Base-by-base conservation (phyloP, 106 monocot species). In the Agapanthus africanus region DNA sequence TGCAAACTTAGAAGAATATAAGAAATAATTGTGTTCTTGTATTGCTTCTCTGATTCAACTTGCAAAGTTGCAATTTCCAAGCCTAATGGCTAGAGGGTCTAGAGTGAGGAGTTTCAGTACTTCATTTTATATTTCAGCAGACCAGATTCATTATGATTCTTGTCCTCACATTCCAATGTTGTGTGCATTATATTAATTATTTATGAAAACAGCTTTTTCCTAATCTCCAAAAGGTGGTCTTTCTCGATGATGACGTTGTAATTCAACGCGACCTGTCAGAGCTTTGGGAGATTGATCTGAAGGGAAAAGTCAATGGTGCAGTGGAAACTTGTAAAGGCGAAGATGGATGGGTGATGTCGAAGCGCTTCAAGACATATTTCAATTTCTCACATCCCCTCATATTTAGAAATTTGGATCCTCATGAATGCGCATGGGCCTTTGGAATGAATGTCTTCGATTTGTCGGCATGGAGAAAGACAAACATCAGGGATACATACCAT, bases 211-310 rank as follows among this genome's bases (percentile, higher is more conserved):
- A 94, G 94, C 74, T 94, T 51, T 94, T 87, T 75, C 94, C 94
- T 54, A 82, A 85, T 79, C 87, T 94, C 71, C 77, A 79, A 72
- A 94, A 94, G 74, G 94, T 90, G 47, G 74, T 94, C 47, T 94
- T 94, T 72, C 94, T 94, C 59, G 94, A 94, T 77, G 94, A 94
- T 79, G 94, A 94, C 77, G 77, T 94, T 39, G 94, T 90, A 40
- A 73, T 94, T 74, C 94, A 90, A 59, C 81, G 66, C 30, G 94
- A 94, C 46, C 60, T 94, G 63, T 82, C 84, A 60, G 80, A 84
- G 23, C 38, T 94, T 37, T 94, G 87, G 90, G 75, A 85, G 44
- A 82, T 90, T 65, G 73, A 94, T 77, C 84, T 94, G 39, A 65
- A 28, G 14, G 90, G 94, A 21, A 94, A 87, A 68, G 90, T 94